Evolutionary conservation across 139 green algal genomes (phyloP), one percentile per base, ranked within the genome.

Genomic region (Prasinococcaceae sp.): DNA sequence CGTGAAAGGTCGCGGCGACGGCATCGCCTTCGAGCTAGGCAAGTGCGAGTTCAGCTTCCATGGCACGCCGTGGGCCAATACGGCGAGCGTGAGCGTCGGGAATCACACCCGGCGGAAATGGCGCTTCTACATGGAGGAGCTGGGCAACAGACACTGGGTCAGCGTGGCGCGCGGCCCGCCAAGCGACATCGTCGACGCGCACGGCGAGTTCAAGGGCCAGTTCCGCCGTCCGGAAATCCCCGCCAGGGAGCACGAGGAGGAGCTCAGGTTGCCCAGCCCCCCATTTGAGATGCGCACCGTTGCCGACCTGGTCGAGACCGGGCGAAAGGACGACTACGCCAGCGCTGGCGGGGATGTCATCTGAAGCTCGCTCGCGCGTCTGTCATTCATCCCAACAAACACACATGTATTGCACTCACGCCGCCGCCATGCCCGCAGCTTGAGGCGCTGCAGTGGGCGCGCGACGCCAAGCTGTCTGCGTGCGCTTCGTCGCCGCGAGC

Each of bases 1-100:
- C 56, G 72, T 84, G 8, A 93, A 93, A 57, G 83, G 78, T 2
- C 71, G 68, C 3, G 83, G 83, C 1, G 66, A 79, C 47, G 83
- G 83, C 0, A 23, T 93, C 17, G 83, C 48, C 17, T 85, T 84
- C 63, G 74, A 80, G 8, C 59, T 92, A 16, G 33, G 53, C 10
- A 55, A 60, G 8, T 44, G 49, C 0, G 74, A 78, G 37, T 87
- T 84, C 54, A 43, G 3, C 9, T 63, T 79, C 43, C 29, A 47
- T 12, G 16, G 39, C n/a, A 10, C 25, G 3, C 6, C 23, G 5
- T 25, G 16, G 10, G 49, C 47, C n/a, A 47, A 53, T 30, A 76
- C 30, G 26, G 59, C 63, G 27, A 44, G 20, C 1, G 19, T 47
- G 16, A 36, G 23, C n/a, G 29, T 76, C 10, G 53, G 74, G 22